phyloP scores from a whole-genome alignment of 78 protist species.

The Cavenderia fasciculata region DNA sequence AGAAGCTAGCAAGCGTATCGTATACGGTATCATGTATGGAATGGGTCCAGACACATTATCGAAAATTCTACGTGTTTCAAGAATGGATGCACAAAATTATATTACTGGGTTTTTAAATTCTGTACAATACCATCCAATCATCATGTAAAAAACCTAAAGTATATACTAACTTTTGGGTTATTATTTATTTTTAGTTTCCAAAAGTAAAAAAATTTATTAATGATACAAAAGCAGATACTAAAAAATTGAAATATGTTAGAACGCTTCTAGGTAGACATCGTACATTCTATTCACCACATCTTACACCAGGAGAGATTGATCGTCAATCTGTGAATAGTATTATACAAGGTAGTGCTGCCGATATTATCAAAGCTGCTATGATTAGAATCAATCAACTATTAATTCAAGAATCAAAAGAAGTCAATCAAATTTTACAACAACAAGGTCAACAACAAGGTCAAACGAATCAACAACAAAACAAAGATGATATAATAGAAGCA shows the following conservation, averaged over 20 bases:
- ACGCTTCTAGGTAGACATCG: slow-evolving; percentile 58
- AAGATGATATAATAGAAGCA: background rate
- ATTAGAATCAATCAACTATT: background rate
- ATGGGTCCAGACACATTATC: slow-evolving; percentile 23
- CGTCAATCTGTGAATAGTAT: slow-evolving; percentile 72
- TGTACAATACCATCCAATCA: too few relatives aligned
- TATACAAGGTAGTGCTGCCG: slow-evolving; percentile 87
- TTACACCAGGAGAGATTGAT: background rate
- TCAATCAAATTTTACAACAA: background rate
- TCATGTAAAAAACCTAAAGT: too few relatives aligned
- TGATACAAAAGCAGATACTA: background rate
- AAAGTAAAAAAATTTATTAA: background rate
- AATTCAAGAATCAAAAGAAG: background rate
- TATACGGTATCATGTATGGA: slow-evolving; percentile 81
- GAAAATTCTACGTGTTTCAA: background rate
- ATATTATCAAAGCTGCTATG: slow-evolving; percentile 84
- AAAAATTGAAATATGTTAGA: background rate
- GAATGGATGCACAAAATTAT: too few relatives aligned
- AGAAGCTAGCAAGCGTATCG: slow-evolving; percentile 37
- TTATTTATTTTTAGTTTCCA: slow-evolving; percentile 2
- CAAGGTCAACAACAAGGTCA: too few relatives aligned
- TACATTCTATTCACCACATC: slow-evolving; percentile 4
- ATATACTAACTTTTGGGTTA: too few relatives aligned
- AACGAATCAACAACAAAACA: background rate
- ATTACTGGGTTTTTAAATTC: too few relatives aligned